Evolutionary conservation across 257 asterid species (phyloP).

Genomic region (Ehretia macrophylla): DNA sequence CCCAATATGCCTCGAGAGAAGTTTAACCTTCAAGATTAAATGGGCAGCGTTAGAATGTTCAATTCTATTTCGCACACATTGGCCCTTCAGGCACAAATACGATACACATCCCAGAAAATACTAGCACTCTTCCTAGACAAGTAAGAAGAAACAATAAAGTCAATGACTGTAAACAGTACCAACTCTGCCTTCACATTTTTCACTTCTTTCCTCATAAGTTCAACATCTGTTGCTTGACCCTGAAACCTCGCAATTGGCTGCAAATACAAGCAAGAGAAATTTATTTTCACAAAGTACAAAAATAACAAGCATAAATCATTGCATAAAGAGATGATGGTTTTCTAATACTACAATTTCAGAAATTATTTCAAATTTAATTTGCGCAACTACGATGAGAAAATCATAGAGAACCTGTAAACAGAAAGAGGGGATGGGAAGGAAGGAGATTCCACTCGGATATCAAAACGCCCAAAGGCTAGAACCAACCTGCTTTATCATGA

Average conservation of each 20-base stretch:
- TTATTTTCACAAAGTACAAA: background rate
- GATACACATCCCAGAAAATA: too few relatives aligned
- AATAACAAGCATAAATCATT: background rate
- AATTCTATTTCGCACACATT: background rate
- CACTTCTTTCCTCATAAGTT: constrained; percentile 76
- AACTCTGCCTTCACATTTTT: constrained; percentile 68
- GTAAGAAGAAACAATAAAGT: constrained; percentile 4
- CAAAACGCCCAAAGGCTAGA: too few relatives aligned
- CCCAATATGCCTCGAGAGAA: constrained; percentile 66
- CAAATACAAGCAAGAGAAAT: constrained; percentile 13
- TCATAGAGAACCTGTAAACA: background rate
- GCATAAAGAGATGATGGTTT: too few relatives aligned
- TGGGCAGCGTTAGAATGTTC: background rate
- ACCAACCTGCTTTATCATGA: constrained; percentile 88
- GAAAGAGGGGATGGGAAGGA: background rate
- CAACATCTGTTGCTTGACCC: constrained; percentile 97
- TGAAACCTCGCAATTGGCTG: constrained; percentile 92
- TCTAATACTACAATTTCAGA: background rate
- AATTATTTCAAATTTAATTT: too few relatives aligned
- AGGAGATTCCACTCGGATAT: too few relatives aligned
- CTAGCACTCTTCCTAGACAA: too few relatives aligned
- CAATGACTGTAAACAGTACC: constrained; percentile 43
- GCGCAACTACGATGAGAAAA: background rate
- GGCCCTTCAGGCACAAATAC: too few relatives aligned
- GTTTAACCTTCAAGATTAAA: constrained; percentile 63